Conservation (phyloP, 495 filamentous ascomycete species). For the Pseudotulostoma volvatum region DNA sequence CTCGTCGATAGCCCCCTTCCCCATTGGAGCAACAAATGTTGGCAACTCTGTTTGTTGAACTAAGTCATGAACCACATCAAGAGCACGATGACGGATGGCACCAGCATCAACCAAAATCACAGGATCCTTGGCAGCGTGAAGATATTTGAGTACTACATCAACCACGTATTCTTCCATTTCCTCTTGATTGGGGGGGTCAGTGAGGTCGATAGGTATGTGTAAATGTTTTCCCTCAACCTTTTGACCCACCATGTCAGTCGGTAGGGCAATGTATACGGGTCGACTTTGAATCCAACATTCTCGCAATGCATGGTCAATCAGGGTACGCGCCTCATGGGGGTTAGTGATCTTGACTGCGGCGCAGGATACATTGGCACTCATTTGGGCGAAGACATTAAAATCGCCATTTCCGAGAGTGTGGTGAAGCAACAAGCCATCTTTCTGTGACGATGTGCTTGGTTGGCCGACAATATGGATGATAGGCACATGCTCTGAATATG, state of each 20-base stretch:
- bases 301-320: constrained; percentile 66
- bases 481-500: constrained; percentile 59
- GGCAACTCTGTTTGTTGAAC: constrained; percentile 61
- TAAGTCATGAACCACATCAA: constrained; percentile 63
- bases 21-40: constrained; percentile 82
- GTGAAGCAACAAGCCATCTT: constrained; percentile 52
- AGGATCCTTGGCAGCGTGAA: constrained; percentile 60
- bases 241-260: constrained; percentile 68
- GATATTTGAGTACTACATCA: constrained; percentile 57
- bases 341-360: constrained; percentile 52
- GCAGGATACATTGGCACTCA: constrained; percentile 29
- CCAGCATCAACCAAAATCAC: constrained; percentile 89
- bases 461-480: constrained; percentile 72
- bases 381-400: constrained; percentile 36
- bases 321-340: constrained; percentile 45
- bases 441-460: constrained; percentile 33
- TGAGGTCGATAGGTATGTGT: constrained; percentile 51
- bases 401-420: constrained; percentile 89
- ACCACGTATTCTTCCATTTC: constrained; percentile 76
- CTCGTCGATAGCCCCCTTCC: constrained; percentile 78
- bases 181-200: constrained; percentile 42
- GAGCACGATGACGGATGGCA: constrained; percentile 60
- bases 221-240: constrained; percentile 62
- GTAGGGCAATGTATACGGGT: constrained; percentile 74
- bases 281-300: constrained; percentile 61